Evolutionary conservation across 2,329 filamentous ascomycete species (phyloP), one percentile per base, ranked within the genome.

Genomic region (Ophiostoma montium): DNA sequence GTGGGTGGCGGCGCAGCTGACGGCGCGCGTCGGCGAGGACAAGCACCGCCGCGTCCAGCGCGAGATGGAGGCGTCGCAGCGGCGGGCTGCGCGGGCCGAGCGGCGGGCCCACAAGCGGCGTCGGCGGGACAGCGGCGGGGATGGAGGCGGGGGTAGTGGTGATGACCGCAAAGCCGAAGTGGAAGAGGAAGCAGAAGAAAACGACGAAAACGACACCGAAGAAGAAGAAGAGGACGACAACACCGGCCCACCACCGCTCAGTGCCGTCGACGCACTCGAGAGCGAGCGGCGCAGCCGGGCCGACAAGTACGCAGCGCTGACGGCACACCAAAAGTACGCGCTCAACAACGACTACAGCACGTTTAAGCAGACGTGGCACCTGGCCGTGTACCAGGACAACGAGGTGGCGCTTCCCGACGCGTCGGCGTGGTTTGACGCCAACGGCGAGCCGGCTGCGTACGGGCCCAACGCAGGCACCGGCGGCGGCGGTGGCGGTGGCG

Each of bases 361-460:
- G n/a, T 79, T 80, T 67, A 77, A 76, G 59, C 70, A 70, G 56
- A 61, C 70, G 21, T 75, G 74, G 72, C 74, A 78, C 59, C 70
- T 75, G 52, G 70, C 72, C 5, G 60, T 69, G 35, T 67, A 70
- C 47, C 69, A 67, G 5, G 65, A 70, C 32, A 67, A 71, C 21
- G 70, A 70, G 1, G 67, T 72, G 9, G 67, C 69, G 0, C 59
- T 80, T 1, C 72, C 75, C 0, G 70, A 78, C 51, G 66, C 74
- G 0, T 67, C 67, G 2, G 65, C 65, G 12, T 80, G 76, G 76
- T 79, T 80, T 35, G 51, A 50, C 3, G 52, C 52, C 6, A 9
- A 18, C 18, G 64, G 57, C 3, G 64, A 58, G 1, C 63, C 57
- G 11, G 47, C 5, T 5, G 45, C 48, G 23, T 1, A 56, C 50